Evolutionary conservation across 139 green algal genomes (phyloP).

Genomic region (Gonium pectorale): DNA sequence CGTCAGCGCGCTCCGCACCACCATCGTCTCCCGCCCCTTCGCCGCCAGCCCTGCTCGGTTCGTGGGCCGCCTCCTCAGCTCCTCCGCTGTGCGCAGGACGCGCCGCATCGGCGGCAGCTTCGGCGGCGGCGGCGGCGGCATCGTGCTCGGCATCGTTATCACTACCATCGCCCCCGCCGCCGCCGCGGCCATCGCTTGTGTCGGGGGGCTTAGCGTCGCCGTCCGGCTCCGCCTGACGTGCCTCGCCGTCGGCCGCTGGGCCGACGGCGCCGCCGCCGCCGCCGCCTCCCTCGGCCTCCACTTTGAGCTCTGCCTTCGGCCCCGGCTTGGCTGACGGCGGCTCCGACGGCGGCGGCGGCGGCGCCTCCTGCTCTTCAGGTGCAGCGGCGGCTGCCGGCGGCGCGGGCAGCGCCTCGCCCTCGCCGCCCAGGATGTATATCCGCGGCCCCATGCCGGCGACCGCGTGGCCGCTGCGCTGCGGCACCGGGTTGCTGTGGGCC

Average conservation of each 20-base stretch:
- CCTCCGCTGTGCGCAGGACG: too few relatives aligned
- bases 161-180: too few relatives aligned
- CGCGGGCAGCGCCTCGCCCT: constrained; percentile 13
- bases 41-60: too few relatives aligned
- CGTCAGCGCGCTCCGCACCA: too few relatives aligned
- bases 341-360: neutral
- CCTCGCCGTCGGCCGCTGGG: neutral
- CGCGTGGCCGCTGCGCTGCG: constrained; percentile 27
- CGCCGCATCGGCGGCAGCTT: neutral
- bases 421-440: constrained; percentile 30
- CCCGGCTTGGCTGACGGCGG: neutral
- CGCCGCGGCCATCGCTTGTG: too few relatives aligned
- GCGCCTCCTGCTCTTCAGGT: neutral
- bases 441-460: constrained; percentile 2
- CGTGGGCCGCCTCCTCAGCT: too few relatives aligned
- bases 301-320: neutral
- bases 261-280: neutral
- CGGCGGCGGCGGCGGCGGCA: neutral
- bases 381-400: neutral
- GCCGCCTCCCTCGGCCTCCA: neutral
- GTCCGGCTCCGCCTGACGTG: neutral
- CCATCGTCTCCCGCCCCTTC: too few relatives aligned
- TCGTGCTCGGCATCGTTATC: too few relatives aligned
- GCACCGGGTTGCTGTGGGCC: constrained; percentile 27
- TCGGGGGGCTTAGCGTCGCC: neutral